Base-by-base conservation (phyloP, 1,284 basidiomycete genomes). In the Marasmius tenuissimus region DNA sequence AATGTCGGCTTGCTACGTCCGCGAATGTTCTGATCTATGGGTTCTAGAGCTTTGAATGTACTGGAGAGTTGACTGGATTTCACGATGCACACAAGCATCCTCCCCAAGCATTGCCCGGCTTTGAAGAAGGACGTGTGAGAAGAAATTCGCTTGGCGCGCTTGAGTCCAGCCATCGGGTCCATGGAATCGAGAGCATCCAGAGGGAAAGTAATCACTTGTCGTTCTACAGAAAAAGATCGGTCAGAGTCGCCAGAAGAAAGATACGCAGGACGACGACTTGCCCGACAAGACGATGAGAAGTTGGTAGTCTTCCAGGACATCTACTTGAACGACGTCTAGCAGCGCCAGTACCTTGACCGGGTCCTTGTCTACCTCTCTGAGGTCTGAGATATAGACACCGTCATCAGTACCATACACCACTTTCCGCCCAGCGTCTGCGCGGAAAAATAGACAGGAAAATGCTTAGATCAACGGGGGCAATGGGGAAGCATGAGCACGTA, bases 111-210 rank as follows among this genome's bases (percentile, higher is more conserved):
- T 54, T 92, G 85, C 0, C 97, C 97, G 9, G 93, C 92, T 75
- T 98, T 98, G 87, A 99, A 99, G 79, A 99, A 99, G 4, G 93
- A 92, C 1, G 96, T 98, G 75, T 98, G 96, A 1, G 94, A 93
- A 0, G 96, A 94, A 70, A 99, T 96, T 61, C 96, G 88, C 73
- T 98, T 96, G 8, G 95, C 96, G 6, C 96, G 89, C 75, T 96
- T 97, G 61, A 98, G 79, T 2, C 95, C 96, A 12, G 92, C 90
- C 73, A 91, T 85, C 0, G 97, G 95, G 70, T 99, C 97, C 66
- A 87, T 86, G 0, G 92, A 89, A 70, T 98, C 94, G 34, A 99
- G 81, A 7, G 94, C 91, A 51, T 99, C 97, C 34, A 99, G 81
- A 0, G 96, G 96, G 79, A 98, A 98, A 0, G 97, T 98, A 62